A percentile compares a stretch with the other conserved stretches of the same genome.
phyloP scores from a whole-genome alignment of 257 asterid genomes.

The Solanum clarkiae region DNA sequence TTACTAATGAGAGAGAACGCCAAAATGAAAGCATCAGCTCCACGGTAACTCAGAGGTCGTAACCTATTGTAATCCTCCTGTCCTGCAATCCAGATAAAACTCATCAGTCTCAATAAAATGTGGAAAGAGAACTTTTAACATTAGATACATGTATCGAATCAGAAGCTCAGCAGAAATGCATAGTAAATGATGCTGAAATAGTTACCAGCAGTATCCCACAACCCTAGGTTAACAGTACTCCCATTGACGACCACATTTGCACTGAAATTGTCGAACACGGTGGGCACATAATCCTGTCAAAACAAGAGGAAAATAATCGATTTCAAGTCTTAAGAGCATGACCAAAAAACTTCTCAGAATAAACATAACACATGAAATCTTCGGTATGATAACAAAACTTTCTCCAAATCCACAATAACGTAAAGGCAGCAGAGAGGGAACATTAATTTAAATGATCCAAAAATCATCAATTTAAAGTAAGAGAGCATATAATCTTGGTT shows the following conservation, averaged over 20 bases:
- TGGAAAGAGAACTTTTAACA: neutral
- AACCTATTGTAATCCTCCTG: conserved; percentile 48
- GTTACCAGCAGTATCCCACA: conserved; percentile 55
- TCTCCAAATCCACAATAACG: neutral
- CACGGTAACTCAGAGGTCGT: conserved; percentile 49
- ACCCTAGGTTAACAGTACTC: conserved; percentile 37
- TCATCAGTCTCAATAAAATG: neutral
- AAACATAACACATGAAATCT: neutral
- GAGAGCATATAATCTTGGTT: neutral
- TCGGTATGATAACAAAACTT: neutral
- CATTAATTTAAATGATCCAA: neutral
- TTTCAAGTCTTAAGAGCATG: neutral
- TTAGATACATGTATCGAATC: neutral
- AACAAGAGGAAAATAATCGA: neutral
- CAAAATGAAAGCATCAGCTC: conserved; percentile 50
- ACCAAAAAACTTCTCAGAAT: neutral
- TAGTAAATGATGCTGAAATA: neutral
- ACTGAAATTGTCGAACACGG: conserved; percentile 49
- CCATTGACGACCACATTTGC: conserved; percentile 52
- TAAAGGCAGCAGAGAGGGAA: neutral
- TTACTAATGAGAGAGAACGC: conserved; percentile 51
- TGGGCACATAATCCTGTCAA: conserved; percentile 63
- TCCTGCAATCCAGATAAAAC: conserved; percentile 12
- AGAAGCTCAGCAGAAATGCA: neutral
- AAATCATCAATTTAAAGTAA: neutral